Base-by-base conservation (phyloP, 169 alveolate genomes). In the Toxoplasma gondii region DNA sequence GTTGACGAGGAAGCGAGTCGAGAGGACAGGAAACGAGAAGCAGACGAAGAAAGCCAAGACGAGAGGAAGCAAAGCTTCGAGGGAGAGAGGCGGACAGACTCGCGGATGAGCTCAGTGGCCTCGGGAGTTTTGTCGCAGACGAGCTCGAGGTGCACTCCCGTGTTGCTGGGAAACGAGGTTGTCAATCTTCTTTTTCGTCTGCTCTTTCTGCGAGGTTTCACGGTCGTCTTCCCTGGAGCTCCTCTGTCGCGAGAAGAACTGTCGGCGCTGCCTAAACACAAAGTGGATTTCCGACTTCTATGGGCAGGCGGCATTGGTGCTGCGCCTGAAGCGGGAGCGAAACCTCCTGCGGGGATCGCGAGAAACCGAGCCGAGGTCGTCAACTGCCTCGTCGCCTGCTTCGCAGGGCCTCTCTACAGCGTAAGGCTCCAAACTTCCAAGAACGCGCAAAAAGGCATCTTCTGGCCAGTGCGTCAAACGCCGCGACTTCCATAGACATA, bases 231-330 rank as follows among this genome's bases (percentile, higher is more conserved):
- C 16, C 84, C 84, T 5, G 84, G 84, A 41, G 43, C 84, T 41
- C 45, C 84, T 16, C 43, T 74, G 17, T 17, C 39, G 5, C 39
- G 44, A 4, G 84, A 74, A n/a, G 45, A 0, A 2, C 88, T 81
- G 17, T 24, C 36, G 22, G 31, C 29, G 36, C 64, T 81, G 88
- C 88, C 64, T 54, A 39, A n/a, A 27, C 91, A 84, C 91, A 49
- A 39, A 22, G n/a, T 84, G 17, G 91, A 84, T 78, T 9, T 19
- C 80, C 80, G 80, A 9, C n/a, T 84, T 22, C 91, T 84, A 44
- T 84, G 91, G 91, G 4, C 27, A 16, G 74, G 80, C 53, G 91
- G 91, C 91, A 10, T 84, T 44, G 84, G 84, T 44, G 38, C 91
- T 2, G 45, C 69, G 0, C 39, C 88, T 9, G 88, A 36, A 17